These are phyloP conservation scores for Primulina eburnea DNA, from an alignment of 257 asterid genomes.

Conservation along the genomic window DNA sequence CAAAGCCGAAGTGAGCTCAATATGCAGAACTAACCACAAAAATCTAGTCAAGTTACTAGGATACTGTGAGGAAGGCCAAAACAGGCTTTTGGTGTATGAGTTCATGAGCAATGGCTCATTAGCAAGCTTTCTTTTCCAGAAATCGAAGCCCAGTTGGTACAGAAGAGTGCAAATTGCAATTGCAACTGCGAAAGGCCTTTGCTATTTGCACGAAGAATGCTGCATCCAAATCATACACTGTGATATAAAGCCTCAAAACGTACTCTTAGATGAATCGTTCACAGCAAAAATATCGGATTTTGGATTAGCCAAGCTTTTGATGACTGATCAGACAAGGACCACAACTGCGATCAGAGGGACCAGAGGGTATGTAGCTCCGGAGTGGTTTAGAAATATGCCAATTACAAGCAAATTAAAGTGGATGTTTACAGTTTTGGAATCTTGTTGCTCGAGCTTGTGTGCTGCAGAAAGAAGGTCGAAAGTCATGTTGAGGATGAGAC, in stretches of 20 bases:
- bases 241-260: constrained; percentile 31
- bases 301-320: constrained; percentile 25
- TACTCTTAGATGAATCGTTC: constrained; percentile 11
- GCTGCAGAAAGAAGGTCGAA: constrained; percentile 17
- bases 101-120: constrained; percentile 34
- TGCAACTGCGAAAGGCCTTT: constrained; percentile 29
- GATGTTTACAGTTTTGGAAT: constrained; percentile 29
- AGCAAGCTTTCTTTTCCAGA: constrained; percentile 25
- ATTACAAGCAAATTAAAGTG: constrained; percentile 23
- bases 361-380: constrained; percentile 31
- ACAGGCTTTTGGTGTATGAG: too few species aligned
- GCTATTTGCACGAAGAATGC: constrained; percentile 28
- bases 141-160: constrained; percentile 32
- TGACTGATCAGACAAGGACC: constrained; percentile 17
- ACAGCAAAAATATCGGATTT: background rate
- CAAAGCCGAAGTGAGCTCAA: constrained; percentile 38
- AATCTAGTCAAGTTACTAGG: constrained; percentile 37
- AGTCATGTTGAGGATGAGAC: background rate
- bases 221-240: constrained; percentile 28
- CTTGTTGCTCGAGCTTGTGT: constrained; percentile 6
- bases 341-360: constrained; percentile 25
- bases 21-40: constrained; percentile 43
- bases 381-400: constrained; percentile 26
- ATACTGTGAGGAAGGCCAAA: constrained; percentile 20
- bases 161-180: constrained; percentile 22